A percentile compares a stretch with the other conserved stretches of the same genome.
These are phyloP conservation scores for Dothideomycetes sp. DNA, from an alignment of 2,329 filamentous ascomycete species.

Conservation along the genomic window DNA sequence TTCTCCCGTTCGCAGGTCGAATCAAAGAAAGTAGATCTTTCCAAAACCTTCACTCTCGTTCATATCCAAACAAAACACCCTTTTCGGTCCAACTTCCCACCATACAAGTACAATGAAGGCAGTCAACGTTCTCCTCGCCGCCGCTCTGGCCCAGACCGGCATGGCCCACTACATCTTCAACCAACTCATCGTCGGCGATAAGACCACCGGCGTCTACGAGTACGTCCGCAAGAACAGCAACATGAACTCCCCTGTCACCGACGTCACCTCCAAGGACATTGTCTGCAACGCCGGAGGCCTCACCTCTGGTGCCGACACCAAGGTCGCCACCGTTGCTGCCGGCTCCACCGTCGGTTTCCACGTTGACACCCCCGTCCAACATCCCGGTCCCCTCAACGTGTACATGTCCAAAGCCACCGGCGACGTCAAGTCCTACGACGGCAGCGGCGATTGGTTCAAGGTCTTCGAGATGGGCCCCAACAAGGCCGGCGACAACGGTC, in stretches of 20 bases:
- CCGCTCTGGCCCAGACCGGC: constrained; percentile 26
- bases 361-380: constrained; percentile 18
- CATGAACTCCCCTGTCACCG: constrained; percentile 28
- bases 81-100: neutral
- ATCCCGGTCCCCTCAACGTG: constrained; percentile 19
- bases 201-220: constrained; percentile 34
- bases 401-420: constrained; percentile 34
- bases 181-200: constrained; percentile 35
- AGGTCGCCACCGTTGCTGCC: constrained; percentile 8
- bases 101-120: constrained; percentile 12
- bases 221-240: constrained; percentile 40
- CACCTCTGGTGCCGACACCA: no score
- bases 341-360: constrained; percentile 17
- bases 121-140: constrained; percentile 25
- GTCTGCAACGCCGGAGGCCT: constrained; percentile 28
- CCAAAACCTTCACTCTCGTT: constrained; percentile 6
- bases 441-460: constrained; percentile 42
- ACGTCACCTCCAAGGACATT: constrained; percentile 28
- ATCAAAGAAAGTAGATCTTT: no score
- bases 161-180: constrained; percentile 22
- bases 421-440: constrained; percentile 37
- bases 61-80: neutral
- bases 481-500: constrained; percentile 38
- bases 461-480: constrained; percentile 24
- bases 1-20: no score